Conservation (phyloP, 1,139 yeast genomes). For the Yamadazyma trypodendri region DNA sequence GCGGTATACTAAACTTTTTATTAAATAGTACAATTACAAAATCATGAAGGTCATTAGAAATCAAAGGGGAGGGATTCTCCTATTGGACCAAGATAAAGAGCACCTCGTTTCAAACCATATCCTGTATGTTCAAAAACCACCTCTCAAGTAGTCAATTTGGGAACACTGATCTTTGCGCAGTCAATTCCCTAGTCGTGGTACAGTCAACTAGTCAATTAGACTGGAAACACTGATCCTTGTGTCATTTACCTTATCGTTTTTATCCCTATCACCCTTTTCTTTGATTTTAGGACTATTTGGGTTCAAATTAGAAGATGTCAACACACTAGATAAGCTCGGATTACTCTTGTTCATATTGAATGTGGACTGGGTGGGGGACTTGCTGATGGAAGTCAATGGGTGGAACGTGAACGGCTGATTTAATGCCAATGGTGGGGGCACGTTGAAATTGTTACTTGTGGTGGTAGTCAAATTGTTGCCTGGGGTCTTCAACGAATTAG, state of each 20-base stretch:
- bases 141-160: too few species aligned
- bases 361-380: slow-evolving; percentile 17
- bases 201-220: slow-evolving; percentile 24
- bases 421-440: slow-evolving; percentile 18
- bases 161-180: too few species aligned
- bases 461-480: slow-evolving; percentile 15
- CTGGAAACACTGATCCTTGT: slow-evolving; percentile 24
- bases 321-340: slow-evolving; percentile 15
- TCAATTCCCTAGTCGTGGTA: too few species aligned
- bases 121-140: too few species aligned
- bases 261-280: background rate
- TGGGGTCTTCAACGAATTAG: slow-evolving; percentile 26
- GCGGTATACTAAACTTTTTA: slow-evolving; percentile 1
- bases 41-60: background rate
- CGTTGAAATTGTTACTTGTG: slow-evolving; percentile 25
- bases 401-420: slow-evolving; percentile 11
- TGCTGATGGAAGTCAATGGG: slow-evolving; percentile 4
- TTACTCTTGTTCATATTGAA: slow-evolving; percentile 13
- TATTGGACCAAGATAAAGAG: too few species aligned
- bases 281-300: slow-evolving; percentile 4
- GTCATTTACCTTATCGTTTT: slow-evolving; percentile 10
- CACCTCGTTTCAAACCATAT: too few species aligned
- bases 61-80: background rate
- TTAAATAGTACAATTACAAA: slow-evolving; percentile 1
- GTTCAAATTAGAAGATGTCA: slow-evolving; percentile 11